Evolutionary conservation across 2,329 filamentous ascomycete species (phyloP).

Genomic region (Neofusicoccum sp.): DNA sequence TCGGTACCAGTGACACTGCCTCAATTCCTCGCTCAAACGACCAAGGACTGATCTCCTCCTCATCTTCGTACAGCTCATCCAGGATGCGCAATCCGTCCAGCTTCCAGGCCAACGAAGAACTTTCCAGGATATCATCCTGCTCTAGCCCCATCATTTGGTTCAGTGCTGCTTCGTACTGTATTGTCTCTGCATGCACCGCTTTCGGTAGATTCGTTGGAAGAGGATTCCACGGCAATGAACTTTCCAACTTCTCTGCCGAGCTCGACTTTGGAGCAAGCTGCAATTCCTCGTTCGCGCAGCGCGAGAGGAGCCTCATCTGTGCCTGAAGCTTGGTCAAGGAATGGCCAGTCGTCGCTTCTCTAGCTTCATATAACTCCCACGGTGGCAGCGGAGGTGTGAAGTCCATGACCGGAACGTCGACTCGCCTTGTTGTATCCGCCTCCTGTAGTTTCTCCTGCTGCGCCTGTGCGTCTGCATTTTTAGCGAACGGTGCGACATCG

Average conservation of each 20-base stretch:
- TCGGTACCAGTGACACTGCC: conserved; percentile 40
- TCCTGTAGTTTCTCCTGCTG: conserved; percentile 48
- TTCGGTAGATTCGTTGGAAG: conserved; percentile 44
- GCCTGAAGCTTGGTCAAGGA: conserved; percentile 28
- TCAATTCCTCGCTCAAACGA: conserved; percentile 27
- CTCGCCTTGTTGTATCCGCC: conserved; percentile 48
- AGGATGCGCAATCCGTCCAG: conserved; percentile 48
- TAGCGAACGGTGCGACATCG: conserved; percentile 36
- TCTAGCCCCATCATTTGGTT: conserved; percentile 34
- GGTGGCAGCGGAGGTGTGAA: conserved; percentile 43
- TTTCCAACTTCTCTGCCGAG: conserved; percentile 39
- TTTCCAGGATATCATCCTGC: conserved; percentile 40
- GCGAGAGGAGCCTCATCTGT: conserved; percentile 20
- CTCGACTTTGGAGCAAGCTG: conserved; percentile 39
- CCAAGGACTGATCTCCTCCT: conserved; percentile 33
- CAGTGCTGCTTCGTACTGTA: conserved; percentile 42
- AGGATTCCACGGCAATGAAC: conserved; percentile 47
- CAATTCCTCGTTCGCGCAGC: conserved; percentile 25
- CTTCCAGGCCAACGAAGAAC: conserved; percentile 47
- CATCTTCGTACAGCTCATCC: conserved; percentile 34
- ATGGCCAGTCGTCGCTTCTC: conserved; percentile 14
- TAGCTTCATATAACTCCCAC: conserved; percentile 46
- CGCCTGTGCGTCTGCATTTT: conserved; percentile 34
- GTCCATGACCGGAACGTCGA: conserved; percentile 50
- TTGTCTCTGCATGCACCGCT: conserved; percentile 37